These are phyloP conservation scores for Aureococcus anophagefferens DNA, from an alignment of 108 stramenopile genomes.

Conservation along the genomic window DNA sequence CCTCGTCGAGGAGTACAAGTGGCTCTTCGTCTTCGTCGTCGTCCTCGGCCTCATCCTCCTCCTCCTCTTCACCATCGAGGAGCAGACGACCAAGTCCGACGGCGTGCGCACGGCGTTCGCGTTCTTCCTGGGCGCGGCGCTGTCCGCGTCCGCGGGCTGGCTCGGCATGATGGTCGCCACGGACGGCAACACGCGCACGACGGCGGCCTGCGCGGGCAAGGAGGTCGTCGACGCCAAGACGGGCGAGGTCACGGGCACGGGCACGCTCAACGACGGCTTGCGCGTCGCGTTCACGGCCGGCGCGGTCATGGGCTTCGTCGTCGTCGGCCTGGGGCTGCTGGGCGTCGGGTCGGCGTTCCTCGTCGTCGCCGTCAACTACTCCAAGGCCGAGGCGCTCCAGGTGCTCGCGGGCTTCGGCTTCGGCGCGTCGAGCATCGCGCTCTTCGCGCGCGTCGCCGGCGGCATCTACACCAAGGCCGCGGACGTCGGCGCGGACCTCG, in stretches of 20 bases:
- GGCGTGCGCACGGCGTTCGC: slow-evolving; percentile 66
- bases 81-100: slow-evolving; percentile 35
- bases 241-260: slow-evolving; percentile 2
- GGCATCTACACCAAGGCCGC: slow-evolving; percentile 97
- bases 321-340: slow-evolving; percentile 46
- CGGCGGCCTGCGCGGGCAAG: slow-evolving; percentile 13
- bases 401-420: slow-evolving; percentile 80
- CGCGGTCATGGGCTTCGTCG: slow-evolving; percentile 49
- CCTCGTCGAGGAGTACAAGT: slow-evolving; percentile 79
- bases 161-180: slow-evolving; percentile 78
- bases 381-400: slow-evolving; percentile 34
- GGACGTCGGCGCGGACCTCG: slow-evolving; percentile 90
- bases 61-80: slow-evolving; percentile 48
- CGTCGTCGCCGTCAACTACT: too few relatives aligned
- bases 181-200: slow-evolving; percentile 84
- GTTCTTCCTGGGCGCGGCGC: slow-evolving; percentile 72
- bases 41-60: slow-evolving; percentile 43
- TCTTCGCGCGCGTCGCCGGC: slow-evolving; percentile 93
- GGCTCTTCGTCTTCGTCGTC: slow-evolving; percentile 63
- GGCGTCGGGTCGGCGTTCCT: not conserved
- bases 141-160: slow-evolving; percentile 68
- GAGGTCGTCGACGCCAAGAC: not conserved
- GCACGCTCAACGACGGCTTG: slow-evolving; percentile 64
- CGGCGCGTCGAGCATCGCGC: slow-evolving; percentile 87
- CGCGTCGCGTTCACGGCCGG: slow-evolving; percentile 78